phyloP scores from a whole-genome alignment of 2,329 filamentous ascomycete genomes.

The Neofusicoccum umdonicola region DNA sequence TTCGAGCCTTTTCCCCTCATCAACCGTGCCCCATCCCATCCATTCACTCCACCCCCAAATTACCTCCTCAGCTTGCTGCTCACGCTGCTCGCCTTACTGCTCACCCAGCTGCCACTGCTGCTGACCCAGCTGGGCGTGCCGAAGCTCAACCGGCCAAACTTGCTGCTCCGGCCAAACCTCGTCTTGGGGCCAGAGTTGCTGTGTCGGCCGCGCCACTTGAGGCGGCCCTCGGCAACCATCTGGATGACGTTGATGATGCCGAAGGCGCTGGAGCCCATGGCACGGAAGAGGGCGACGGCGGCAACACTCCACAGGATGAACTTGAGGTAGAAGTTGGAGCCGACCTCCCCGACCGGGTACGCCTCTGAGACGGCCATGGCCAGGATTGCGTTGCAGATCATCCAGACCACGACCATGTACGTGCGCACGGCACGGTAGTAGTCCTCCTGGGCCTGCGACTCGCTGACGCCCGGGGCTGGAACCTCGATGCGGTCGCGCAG shows the following conservation, averaged over 20 bases:
- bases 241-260: slow-evolving; percentile 81
- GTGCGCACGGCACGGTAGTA: slow-evolving; percentile 97
- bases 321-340: slow-evolving; percentile 82
- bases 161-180: background rate
- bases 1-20: no score
- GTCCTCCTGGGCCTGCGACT: slow-evolving; percentile 89
- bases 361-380: slow-evolving; percentile 91
- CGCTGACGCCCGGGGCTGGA: slow-evolving; percentile 57
- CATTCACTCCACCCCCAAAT: no score
- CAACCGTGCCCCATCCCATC: background rate
- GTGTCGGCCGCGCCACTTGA: slow-evolving; percentile 51
- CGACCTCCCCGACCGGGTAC: slow-evolving; percentile 69
- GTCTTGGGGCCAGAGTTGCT: background rate
- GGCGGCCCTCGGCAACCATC: slow-evolving; percentile 79
- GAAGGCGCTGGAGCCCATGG: slow-evolving; percentile 77
- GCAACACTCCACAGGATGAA: slow-evolving; percentile 95
- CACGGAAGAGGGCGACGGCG: slow-evolving; percentile 80
- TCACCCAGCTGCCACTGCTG: slow-evolving; percentile 11
- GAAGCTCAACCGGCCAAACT: slow-evolving; percentile 1
- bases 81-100: slow-evolving; percentile 11
- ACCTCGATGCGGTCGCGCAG: slow-evolving; percentile 91
- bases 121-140: slow-evolving; percentile 1
- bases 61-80: slow-evolving; percentile 1
- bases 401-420: slow-evolving; percentile 96
- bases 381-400: slow-evolving; percentile 85